These are phyloP conservation scores for Colletotrichum filicis DNA, from an alignment of 2,329 filamentous ascomycete species.

Conservation along the genomic window DNA sequence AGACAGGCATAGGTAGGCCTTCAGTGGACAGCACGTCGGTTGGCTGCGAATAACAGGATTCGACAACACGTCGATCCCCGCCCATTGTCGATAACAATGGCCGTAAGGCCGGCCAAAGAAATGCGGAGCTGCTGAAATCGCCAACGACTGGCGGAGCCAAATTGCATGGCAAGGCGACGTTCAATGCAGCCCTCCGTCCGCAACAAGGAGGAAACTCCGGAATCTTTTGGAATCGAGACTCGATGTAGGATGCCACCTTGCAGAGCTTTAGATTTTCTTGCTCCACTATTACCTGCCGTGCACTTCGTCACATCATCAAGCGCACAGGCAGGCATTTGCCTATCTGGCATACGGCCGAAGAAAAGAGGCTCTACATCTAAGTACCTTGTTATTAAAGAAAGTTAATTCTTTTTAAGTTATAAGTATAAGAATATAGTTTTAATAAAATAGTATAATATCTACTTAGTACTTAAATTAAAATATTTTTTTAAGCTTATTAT, in stretches of 20 bases:
- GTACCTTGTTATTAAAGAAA: no score
- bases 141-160: background rate
- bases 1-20: background rate
- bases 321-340: background rate
- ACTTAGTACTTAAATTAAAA: no score
- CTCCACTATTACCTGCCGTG: background rate
- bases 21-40: background rate
- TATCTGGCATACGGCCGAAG: slow-evolving; percentile 1
- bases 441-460: no score
- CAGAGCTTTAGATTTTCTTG: background rate
- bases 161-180: background rate
- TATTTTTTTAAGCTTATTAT: no score
- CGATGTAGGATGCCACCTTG: background rate
- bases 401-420: no score
- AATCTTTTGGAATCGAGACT: background rate
- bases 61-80: background rate
- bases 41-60: background rate
- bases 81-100: background rate
- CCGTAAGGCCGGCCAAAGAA: background rate
- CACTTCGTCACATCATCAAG: background rate
- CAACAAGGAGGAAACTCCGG: background rate
- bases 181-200: background rate
- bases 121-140: background rate
- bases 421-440: no score
- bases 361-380: background rate